Conservation (phyloP, 345 rosid species). For the Arabidopsis suecica region DNA sequence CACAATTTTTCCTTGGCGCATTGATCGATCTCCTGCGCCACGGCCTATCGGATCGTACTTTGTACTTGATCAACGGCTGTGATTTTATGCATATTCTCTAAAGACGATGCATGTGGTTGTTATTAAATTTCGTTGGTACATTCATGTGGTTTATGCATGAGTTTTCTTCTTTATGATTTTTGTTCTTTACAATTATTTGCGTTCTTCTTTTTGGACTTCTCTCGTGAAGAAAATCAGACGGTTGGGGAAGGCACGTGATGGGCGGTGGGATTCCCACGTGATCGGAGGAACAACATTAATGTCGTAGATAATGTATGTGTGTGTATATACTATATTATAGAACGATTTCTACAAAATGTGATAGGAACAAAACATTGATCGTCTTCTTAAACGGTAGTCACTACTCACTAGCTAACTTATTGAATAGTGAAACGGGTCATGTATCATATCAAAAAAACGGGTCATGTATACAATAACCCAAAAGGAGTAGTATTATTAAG, state of each 20-base stretch:
- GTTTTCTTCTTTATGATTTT: not conserved
- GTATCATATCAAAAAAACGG: not conserved
- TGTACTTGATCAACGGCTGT: not conserved
- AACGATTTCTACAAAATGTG: not conserved
- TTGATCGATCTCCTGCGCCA: not conserved
- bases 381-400: not conserved
- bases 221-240: constrained; percentile 25
- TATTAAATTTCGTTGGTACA: constrained; percentile 1
- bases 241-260: constrained; percentile 11
- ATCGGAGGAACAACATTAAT: constrained; percentile 8
- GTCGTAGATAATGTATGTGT: not conserved
- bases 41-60: not conserved
- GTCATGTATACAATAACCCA: constrained; percentile 8
- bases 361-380: not conserved
- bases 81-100: not conserved
- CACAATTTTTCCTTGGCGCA: not conserved
- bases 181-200: constrained; percentile 7
- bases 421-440: not conserved
- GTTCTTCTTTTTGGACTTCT: constrained; percentile 12
- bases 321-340: not conserved
- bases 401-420: not conserved
- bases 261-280: constrained; percentile 30
- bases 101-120: not conserved
- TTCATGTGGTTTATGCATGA: constrained; percentile 11
- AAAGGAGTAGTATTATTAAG: not conserved